A percentile compares a stretch with the other conserved stretches of the same genome.
Evolutionary conservation across 495 filamentous ascomycete genomes (phyloP).

Genomic region (Hyphodiscus hymeniophilus): DNA sequence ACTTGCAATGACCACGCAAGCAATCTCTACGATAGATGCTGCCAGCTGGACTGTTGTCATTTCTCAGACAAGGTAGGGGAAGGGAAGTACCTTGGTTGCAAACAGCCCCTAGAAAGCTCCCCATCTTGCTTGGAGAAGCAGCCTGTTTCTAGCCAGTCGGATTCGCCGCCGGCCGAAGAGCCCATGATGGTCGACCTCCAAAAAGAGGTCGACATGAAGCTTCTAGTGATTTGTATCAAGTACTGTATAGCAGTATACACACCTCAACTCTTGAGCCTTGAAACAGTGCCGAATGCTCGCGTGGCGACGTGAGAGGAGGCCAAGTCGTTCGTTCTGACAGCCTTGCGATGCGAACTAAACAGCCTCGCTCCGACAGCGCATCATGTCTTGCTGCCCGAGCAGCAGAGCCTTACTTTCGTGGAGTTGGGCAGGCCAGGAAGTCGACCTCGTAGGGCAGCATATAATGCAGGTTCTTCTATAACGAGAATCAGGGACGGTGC

Average conservation of each 20-base stretch:
- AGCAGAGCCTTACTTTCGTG: constrained; percentile 6
- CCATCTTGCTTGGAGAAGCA: no score
- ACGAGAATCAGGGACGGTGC: neutral
- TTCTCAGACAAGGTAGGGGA: no score
- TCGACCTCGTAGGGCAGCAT: neutral
- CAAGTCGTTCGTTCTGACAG: constrained; percentile 16
- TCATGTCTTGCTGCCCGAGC: constrained; percentile 21
- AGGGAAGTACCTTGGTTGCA: no score
- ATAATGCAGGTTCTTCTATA: neutral
- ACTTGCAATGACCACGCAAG: neutral
- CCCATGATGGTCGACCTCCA: no score
- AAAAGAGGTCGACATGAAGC: no score
- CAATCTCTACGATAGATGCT: neutral
- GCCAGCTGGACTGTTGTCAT: no score
- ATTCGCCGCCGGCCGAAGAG: no score
- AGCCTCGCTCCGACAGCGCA: constrained; percentile 21
- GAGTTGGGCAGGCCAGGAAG: neutral
- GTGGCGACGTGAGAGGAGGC: constrained; percentile 20
- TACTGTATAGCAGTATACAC: neutral
- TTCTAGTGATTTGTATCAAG: no score
- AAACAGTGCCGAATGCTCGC: neutral
- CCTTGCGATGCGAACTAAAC: constrained; percentile 4
- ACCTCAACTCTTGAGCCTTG: neutral
- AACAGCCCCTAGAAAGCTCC: no score
- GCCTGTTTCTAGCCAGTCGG: no score